Percentiles rank a stretch among this genome's conserved stretches.
These are phyloP conservation scores for Megacollybia marginata DNA, from an alignment of 768 basidiomycete genomes.

Conservation along the genomic window DNA sequence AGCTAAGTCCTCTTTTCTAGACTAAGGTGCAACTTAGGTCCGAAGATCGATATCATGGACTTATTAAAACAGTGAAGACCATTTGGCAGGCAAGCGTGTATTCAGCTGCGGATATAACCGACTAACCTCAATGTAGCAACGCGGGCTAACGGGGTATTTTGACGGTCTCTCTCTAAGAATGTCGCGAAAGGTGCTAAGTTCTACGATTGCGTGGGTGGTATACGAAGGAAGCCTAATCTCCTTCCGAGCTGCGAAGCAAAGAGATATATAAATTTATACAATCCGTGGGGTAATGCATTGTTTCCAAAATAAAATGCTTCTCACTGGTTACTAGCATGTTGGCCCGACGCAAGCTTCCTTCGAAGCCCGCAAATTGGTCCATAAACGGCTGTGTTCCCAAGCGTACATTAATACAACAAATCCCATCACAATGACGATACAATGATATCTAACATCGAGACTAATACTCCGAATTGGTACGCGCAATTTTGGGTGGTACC, in stretches of 20 bases:
- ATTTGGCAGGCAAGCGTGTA: constrained; percentile 56
- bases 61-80: constrained; percentile 54
- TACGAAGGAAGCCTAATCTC: constrained; percentile 75
- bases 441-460: no score
- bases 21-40: constrained; percentile 91
- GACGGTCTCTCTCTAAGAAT: constrained; percentile 80
- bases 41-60: constrained; percentile 66
- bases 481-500: no score
- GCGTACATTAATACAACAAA: no score
- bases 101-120: not conserved
- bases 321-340: no score
- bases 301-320: no score
- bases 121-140: constrained; percentile 44
- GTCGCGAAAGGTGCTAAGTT: constrained; percentile 79
- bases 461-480: no score
- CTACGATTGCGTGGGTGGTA: constrained; percentile 88
- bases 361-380: no score
- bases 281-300: no score
- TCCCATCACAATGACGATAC: no score
- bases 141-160: constrained; percentile 75
- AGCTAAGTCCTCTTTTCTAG: constrained; percentile 25
- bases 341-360: no score
- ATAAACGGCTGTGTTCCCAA: no score
- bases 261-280: not conserved
- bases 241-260: constrained; percentile 26